These are phyloP conservation scores for Leccinum longicurvipes DNA, from an alignment of 768 basidiomycete genomes.

Conservation along the genomic window DNA sequence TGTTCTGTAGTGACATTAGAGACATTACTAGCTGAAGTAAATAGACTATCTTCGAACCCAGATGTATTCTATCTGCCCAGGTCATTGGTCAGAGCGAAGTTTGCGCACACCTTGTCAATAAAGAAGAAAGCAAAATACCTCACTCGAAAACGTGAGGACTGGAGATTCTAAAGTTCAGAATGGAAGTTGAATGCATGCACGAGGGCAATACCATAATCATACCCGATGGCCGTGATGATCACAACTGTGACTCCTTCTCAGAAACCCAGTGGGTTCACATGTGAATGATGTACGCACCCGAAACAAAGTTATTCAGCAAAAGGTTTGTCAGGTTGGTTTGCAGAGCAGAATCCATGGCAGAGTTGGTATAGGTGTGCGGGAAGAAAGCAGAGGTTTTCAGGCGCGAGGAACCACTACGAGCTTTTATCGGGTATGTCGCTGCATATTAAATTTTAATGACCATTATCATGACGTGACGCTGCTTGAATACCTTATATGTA, in stretches of 20 bases:
- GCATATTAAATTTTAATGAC: not conserved
- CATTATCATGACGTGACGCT: not conserved
- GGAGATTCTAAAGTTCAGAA: not conserved
- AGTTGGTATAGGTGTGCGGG: not conserved
- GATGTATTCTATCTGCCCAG: conserved; percentile 10
- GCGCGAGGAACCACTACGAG: too few species aligned
- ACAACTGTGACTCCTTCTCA: not conserved
- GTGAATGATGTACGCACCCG: not conserved
- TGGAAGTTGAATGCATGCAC: not conserved
- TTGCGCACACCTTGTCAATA: not conserved
- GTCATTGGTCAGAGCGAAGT: not conserved
- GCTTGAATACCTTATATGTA: not conserved
- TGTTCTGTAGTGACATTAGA: conserved; percentile 3
- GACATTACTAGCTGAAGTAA: not conserved
- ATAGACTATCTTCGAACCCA: conserved; percentile 7
- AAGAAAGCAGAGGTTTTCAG: not conserved
- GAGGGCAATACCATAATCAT: not conserved
- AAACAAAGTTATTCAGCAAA: not conserved
- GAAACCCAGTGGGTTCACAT: not conserved
- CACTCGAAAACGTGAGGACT: conserved; percentile 10
- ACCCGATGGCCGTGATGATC: not conserved
- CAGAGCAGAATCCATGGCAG: not conserved
- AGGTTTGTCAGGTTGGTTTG: not conserved
- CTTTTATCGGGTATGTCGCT: not conserved
- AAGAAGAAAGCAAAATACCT: conserved; percentile 1